phyloP scores from a whole-genome alignment of 495 filamentous ascomycete species.

The Neohortaea acidophila region DNA sequence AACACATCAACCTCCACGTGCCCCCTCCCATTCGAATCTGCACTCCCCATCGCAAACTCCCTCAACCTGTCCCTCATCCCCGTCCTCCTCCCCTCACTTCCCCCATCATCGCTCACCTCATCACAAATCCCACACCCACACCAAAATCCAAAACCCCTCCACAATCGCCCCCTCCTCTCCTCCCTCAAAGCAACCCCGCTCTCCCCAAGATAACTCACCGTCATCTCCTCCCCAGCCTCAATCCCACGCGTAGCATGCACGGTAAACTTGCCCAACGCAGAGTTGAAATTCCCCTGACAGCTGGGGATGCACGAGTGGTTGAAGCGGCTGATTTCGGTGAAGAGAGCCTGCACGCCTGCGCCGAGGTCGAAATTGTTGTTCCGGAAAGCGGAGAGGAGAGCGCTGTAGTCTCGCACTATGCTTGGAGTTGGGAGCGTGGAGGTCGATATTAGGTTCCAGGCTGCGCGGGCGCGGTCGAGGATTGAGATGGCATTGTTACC shows the following conservation, averaged over 20 bases:
- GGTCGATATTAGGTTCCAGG: background rate
- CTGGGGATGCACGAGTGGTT: conserved; percentile 22
- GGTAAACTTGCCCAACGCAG: conserved; percentile 10
- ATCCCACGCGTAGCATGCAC: conserved; percentile 18
- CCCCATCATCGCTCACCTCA: background rate
- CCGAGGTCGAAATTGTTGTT: conserved; percentile 8
- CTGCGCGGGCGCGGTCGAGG: background rate
- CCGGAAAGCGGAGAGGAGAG: background rate
- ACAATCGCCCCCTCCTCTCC: conserved; percentile 9
- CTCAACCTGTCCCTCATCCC: background rate
- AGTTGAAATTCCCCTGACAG: conserved; percentile 20
- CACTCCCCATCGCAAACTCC: background rate
- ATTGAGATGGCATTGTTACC: background rate
- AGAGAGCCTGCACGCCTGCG: conserved; percentile 9
- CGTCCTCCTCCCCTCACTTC: background rate
- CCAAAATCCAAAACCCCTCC: conserved; percentile 13
- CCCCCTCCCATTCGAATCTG: background rate
- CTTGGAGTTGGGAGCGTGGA: background rate
- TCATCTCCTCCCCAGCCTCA: conserved; percentile 19
- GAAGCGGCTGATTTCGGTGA: conserved; percentile 13
- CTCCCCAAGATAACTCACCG: conserved; percentile 17
- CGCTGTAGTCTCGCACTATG: background rate
- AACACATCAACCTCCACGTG: conserved; percentile 4
- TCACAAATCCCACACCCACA: conserved; percentile 14
- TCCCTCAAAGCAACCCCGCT: conserved; percentile 5